Base-by-base conservation (phyloP, 129 eudicot species). In the Centaurea solstitialis region DNA sequence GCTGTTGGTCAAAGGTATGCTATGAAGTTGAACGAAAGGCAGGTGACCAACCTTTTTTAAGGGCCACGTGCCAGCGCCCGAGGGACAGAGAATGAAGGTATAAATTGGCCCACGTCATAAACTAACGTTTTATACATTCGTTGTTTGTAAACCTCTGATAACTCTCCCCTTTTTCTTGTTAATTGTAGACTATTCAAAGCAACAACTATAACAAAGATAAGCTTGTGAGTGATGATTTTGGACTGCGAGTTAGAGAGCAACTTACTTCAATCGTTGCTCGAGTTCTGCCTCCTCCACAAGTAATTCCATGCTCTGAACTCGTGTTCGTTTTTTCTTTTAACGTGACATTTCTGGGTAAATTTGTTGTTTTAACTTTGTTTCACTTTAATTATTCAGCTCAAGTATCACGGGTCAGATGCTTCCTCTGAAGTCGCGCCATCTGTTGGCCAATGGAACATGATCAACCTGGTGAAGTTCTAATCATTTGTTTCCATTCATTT, bases 381-480 rank as follows among this genome's bases (percentile, higher is more conserved):
- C 3, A 0, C 15, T 45, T 65, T 41, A 11, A 28, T 28, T 81
- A 26, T 75, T 11, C 85, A 95, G 99, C 85, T 95, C 4, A 86
- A 76, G 72, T 95, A 95, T 68, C 92, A 90, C 43, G 88, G 72
- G 18, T 61, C 84, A 61, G 95, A 93, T 24, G 12, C 57, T 18
- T 81, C 88, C 15, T 7, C 76, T 4, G 82, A 57, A 4, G 87
- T 92, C 18, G 87, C 82, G 30, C 99, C 99, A 0, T 26, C 33
- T 0, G 93, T 91, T 12, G 99, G 99, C n/a, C 87, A 78, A 13
- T 95, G 99, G 99, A 95, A 95, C 11, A 95, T 95, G 99, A 92
- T 89, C 7, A 81, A 92, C 10, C 81, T 87, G 98, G 99, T 93
- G 76, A 81, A 6, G 30, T 35, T 18, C 1, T 40, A 21, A 4